Percentiles rank a stretch among this genome's conserved stretches.
Evolutionary conservation across 2,329 filamentous ascomycete species (phyloP).

Genomic region (Bisporella sp.): DNA sequence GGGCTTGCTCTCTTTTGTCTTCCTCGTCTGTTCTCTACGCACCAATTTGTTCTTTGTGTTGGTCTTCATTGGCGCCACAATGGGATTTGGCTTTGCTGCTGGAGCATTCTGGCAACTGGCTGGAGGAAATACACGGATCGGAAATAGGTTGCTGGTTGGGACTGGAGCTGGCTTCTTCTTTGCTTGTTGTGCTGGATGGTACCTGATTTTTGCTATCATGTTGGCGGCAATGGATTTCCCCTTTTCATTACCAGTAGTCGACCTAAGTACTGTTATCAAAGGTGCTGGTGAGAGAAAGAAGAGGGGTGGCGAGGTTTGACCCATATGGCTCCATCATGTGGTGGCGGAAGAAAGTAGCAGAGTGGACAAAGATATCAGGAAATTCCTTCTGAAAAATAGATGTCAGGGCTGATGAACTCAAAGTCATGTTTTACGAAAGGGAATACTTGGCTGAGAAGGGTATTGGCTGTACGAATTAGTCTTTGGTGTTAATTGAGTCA

Average conservation of each 20-base stretch:
- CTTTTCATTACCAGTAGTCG: conserved; percentile 12
- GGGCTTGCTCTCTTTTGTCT: conserved; percentile 3
- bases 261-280: conserved; percentile 10
- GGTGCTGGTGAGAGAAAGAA: too few species aligned
- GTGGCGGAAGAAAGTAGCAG: too few species aligned
- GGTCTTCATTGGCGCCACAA: conserved; percentile 57
- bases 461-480: too few species aligned
- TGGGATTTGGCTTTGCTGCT: conserved; percentile 51
- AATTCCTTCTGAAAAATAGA: too few species aligned
- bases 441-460: too few species aligned
- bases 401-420: too few species aligned
- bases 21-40: conserved; percentile 57
- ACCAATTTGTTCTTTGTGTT: conserved; percentile 66
- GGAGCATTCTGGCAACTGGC: conserved; percentile 47
- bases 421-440: too few species aligned
- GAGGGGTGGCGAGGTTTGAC: too few species aligned
- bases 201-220: background rate
- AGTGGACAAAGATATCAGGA: too few species aligned
- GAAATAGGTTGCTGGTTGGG: background rate
- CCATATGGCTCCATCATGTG: too few species aligned
- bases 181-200: background rate
- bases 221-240: background rate
- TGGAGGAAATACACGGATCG: conserved; percentile 3
- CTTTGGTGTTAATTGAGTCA: too few species aligned
- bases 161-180: background rate